Base-by-base conservation (phyloP, 1,284 basidiomycete genomes). In the Ceratobasidium sp. region DNA sequence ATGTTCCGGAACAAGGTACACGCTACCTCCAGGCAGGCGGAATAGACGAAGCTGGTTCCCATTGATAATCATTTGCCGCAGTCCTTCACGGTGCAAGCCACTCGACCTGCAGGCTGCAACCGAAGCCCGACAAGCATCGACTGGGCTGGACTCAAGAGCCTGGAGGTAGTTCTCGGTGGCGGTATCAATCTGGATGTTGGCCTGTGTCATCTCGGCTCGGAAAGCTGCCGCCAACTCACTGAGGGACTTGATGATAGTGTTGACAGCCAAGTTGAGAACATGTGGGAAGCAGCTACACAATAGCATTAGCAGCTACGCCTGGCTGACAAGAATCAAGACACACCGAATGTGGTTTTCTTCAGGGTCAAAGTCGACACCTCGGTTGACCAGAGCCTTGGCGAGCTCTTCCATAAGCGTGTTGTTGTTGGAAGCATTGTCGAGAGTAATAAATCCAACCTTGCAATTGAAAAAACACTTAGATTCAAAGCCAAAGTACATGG, bases 351-450 rank as follows among this genome's bases (percentile, higher is more conserved):
- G 54, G 43, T 76, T 76, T 5, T 40, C 34, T n/a, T 57, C 37
- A 5, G 44, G n/a, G 62, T 70, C 67, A 62, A 76, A 76, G 13
- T 46, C 44, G 19, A 56, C 52, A 22, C 66, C 76, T 34, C 46
- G 43, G n/a, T 22, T 17, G 37, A 5, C 5, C 13, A 76, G 37
- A 19, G 32, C 32, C 9, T 34, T 46, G 2, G 52, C 76, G 13
- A 76, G 25, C 44, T 68, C 54, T 61, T 76, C 37, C 76, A 76
- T 76, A 13, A 76, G 37, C 7, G 52, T 76, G 22, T 76, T 52
- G 13, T 70, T 69, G 43, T 70, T 76, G 13, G 66, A 69, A 1
- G 76, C 66, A 43, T 76, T 76, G 57, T 76, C 76, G 11, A 68
- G 46, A 34, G 76, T 76, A 32, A 56, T 57, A 32, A 11, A 59